These are phyloP conservation scores for Vinca major DNA, from an alignment of 305 asterid species.

Conservation along the genomic window DNA sequence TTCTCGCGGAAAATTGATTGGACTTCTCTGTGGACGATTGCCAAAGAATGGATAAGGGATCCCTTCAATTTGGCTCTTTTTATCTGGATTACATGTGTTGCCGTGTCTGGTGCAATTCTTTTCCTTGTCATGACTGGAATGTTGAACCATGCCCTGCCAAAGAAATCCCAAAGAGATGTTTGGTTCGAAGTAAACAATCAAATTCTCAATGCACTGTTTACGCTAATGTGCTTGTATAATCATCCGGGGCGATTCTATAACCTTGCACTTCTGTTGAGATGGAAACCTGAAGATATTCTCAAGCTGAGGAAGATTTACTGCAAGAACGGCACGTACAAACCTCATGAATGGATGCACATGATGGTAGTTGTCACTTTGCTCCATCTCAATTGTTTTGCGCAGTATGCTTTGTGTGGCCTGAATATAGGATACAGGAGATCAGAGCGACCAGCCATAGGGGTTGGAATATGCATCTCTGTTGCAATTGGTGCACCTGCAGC, in stretches of 20 bases:
- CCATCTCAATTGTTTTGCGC: constrained; percentile 75
- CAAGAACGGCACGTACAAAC: constrained; percentile 70
- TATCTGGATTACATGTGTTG: constrained; percentile 65
- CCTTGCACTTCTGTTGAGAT: constrained; percentile 52
- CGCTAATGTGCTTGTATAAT: constrained; percentile 88
- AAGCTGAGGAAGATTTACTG: constrained; percentile 69
- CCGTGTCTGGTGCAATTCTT: constrained; percentile 78
- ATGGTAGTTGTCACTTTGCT: constrained; percentile 65
- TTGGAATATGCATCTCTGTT: constrained; percentile 60
- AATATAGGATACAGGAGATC: constrained; percentile 73
- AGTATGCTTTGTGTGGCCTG: constrained; percentile 77
- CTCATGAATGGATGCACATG: constrained; percentile 88
- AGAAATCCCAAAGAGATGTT: constrained; percentile 59
- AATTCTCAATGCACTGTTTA: constrained; percentile 84
- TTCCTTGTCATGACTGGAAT: constrained; percentile 95
- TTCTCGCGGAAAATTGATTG: constrained; percentile 57
- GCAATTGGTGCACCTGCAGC: constrained; percentile 87
- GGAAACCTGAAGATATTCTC: constrained; percentile 59
- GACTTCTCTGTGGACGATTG: constrained; percentile 34
- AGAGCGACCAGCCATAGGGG: constrained; percentile 72
- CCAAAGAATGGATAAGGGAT: constrained; percentile 72
- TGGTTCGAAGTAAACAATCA: constrained; percentile 97
- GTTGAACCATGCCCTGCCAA: constrained; percentile 67
- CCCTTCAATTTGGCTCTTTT: constrained; percentile 75
- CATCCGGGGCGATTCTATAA: constrained; percentile 84